These are phyloP conservation scores for Phoma sp. DNA, from an alignment of 2,329 filamentous ascomycete species.

Conservation along the genomic window DNA sequence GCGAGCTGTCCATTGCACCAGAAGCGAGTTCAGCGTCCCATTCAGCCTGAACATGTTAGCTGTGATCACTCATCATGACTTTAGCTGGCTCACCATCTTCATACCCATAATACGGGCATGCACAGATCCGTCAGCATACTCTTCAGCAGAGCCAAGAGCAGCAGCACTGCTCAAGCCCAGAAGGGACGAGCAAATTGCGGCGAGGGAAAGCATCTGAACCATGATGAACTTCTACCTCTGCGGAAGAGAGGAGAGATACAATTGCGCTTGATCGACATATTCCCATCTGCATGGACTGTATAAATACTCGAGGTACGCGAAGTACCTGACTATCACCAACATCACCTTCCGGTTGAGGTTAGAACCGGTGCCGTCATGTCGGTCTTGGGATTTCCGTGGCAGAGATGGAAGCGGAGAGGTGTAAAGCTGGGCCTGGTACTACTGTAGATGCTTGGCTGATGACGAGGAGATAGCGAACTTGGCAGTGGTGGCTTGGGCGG, in stretches of 20 bases:
- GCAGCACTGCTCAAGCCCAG: conserved; percentile 31
- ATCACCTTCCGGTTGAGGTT: conserved; percentile 15
- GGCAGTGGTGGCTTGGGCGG: conserved; percentile 19
- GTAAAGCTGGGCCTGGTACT: conserved; percentile 6
- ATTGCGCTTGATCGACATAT: conserved; percentile 5
- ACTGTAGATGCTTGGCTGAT: conserved; percentile 22
- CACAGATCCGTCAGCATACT: conserved; percentile 46
- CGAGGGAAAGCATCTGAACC: conserved; percentile 23
- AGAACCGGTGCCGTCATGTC: conserved; percentile 8
- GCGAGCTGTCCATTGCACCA: conserved; percentile 36
- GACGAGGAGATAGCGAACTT: conserved; percentile 24
- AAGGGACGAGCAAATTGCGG: conserved; percentile 25
- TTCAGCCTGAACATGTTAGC: conserved; percentile 26
- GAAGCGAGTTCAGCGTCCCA: conserved; percentile 36
- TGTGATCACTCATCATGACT: too few relatives aligned
- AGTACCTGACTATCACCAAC: conserved; percentile 6
- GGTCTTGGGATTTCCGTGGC: conserved; percentile 11
- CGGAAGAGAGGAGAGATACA: neutral
- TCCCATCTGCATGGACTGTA: neutral
- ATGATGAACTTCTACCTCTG: conserved; percentile 14
- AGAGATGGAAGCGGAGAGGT: conserved; percentile 8
- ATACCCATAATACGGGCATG: conserved; percentile 45
- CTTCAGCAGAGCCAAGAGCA: conserved; percentile 33
- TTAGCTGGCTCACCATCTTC: conserved; percentile 32
- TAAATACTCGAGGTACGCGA: conserved; percentile 7